Conservation (phyloP, 371 early-diverging fungal species). For the Gilbertella persicaria region DNA sequence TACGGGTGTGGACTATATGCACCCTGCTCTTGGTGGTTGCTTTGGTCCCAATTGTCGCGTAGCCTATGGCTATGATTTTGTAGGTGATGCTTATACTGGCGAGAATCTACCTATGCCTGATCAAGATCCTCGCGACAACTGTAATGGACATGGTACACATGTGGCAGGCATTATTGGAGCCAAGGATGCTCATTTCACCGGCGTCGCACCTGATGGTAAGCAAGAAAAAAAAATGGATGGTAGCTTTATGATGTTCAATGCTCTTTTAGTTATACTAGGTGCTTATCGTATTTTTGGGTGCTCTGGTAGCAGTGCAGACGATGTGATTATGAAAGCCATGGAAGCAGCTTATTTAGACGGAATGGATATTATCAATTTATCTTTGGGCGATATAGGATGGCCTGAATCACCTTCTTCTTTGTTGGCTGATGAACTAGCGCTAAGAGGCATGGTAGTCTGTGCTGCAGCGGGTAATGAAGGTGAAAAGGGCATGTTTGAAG, state of each 20-base stretch:
- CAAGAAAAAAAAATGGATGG: neutral
- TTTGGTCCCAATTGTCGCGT: constrained; percentile 65
- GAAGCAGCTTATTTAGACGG: constrained; percentile 70
- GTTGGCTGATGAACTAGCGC: constrained; percentile 35
- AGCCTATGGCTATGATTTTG: constrained; percentile 64
- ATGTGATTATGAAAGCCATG: constrained; percentile 73
- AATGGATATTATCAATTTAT: constrained; percentile 54
- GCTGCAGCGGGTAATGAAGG: constrained; percentile 79
- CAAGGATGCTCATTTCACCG: constrained; percentile 50
- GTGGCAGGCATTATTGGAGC: constrained; percentile 65
- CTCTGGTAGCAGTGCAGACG: constrained; percentile 66
- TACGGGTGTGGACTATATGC: constrained; percentile 63
- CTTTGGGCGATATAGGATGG: constrained; percentile 48
- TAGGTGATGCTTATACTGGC: constrained; percentile 44
- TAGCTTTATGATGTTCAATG: too few species aligned
- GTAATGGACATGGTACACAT: constrained; percentile 37
- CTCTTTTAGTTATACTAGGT: constrained; percentile 51
- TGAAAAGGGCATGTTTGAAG: constrained; percentile 60
- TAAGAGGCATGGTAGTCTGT: constrained; percentile 38
- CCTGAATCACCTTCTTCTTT: constrained; percentile 45
- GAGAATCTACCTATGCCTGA: constrained; percentile 26
- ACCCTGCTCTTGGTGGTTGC: constrained; percentile 74
- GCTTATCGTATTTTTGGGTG: constrained; percentile 81
- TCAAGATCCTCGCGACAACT: constrained; percentile 29
- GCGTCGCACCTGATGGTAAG: constrained; percentile 65